phyloP scores from a whole-genome alignment of 2,329 filamentous ascomycete species.

The Calonectria montana region DNA sequence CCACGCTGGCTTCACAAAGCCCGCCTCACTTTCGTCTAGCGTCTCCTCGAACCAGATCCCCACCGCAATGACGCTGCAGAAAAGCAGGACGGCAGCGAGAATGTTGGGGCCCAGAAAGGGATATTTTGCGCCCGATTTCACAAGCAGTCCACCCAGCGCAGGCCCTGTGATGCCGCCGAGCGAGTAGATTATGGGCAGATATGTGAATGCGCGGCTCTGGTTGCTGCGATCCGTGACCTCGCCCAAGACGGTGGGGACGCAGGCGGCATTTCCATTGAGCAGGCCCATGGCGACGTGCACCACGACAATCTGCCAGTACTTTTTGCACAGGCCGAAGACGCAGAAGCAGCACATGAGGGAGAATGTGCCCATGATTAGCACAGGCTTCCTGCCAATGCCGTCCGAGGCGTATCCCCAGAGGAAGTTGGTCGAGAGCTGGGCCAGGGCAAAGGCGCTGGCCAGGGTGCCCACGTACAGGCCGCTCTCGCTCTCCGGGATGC shows the following conservation, averaged over 20 bases:
- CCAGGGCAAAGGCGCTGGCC: conserved; percentile 90
- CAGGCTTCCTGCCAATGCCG: conserved; percentile 77
- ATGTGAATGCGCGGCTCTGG: conserved; percentile 92
- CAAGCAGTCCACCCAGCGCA: conserved; percentile 85
- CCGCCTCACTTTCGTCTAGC: conserved; percentile 47
- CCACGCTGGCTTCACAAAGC: conserved; percentile 48
- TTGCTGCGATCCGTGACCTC: conserved; percentile 97
- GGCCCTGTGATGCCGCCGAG: conserved; percentile 94
- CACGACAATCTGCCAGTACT: conserved; percentile 84
- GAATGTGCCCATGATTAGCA: conserved; percentile 83
- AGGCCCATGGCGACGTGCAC: conserved; percentile 93
- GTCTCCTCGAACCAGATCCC: conserved; percentile 90
- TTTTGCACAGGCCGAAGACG: conserved; percentile 87
- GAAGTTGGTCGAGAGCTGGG: conserved; percentile 93
- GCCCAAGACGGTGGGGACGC: conserved; percentile 92
- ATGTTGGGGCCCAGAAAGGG: conserved; percentile 91
- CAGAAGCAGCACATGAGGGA: conserved; percentile 84
- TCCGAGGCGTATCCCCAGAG: conserved; percentile 68
- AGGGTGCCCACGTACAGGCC: conserved; percentile 92
- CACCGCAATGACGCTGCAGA: conserved; percentile 78
- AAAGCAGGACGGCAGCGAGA: conserved; percentile 77
- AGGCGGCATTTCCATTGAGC: conserved; percentile 93
- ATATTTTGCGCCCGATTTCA: conserved; percentile 69
- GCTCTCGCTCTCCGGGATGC: conserved; percentile 76
- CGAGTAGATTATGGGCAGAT: conserved; percentile 95